A percentile compares a stretch with the other conserved stretches of the same genome.
Conservation (phyloP, 345 rosid species). For the Acer saccharum region DNA sequence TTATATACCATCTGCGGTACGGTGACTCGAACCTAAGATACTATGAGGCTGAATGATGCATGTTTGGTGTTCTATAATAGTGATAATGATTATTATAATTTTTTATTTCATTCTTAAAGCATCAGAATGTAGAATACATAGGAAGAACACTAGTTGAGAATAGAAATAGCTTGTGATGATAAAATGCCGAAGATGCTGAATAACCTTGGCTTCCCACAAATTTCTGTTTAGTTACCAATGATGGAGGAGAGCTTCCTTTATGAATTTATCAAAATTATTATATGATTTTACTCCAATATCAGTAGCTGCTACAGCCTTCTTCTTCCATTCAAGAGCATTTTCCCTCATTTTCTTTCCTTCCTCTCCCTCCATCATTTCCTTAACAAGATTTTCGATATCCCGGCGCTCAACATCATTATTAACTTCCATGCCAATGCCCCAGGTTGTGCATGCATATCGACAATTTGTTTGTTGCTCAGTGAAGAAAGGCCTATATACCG, state of each 20-base stretch:
- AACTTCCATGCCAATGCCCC: conserved; percentile 28
- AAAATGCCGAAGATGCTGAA: too few species aligned
- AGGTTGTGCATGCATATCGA: conserved; percentile 13
- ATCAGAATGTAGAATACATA: too few species aligned
- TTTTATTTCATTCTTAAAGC: too few species aligned
- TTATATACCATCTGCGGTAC: too few species aligned
- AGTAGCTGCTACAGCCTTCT: neutral
- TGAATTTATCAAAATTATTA: conserved; percentile 6
- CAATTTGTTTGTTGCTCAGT: conserved; percentile 14
- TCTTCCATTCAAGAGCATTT: conserved; percentile 4
- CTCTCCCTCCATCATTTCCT: conserved; percentile 10
- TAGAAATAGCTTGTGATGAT: too few species aligned
- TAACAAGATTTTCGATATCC: conserved; percentile 17
- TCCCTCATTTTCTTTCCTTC: conserved; percentile 5
- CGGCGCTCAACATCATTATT: conserved; percentile 16
- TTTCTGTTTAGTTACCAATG: neutral
- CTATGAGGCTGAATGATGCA: too few species aligned
- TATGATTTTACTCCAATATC: conserved; percentile 2
- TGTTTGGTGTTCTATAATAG: too few species aligned
- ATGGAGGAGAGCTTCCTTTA: neutral
- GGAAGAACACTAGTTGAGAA: too few species aligned
- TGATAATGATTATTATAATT: too few species aligned
- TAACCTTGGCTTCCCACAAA: too few species aligned
- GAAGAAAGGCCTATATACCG: conserved; percentile 16
- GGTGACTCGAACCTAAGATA: too few species aligned